A percentile compares a stretch with the other conserved stretches of the same genome.
These are phyloP conservation scores for Debaryomyces hansenii DNA, from an alignment of 805 yeast genomes.

Conservation along the genomic window DNA sequence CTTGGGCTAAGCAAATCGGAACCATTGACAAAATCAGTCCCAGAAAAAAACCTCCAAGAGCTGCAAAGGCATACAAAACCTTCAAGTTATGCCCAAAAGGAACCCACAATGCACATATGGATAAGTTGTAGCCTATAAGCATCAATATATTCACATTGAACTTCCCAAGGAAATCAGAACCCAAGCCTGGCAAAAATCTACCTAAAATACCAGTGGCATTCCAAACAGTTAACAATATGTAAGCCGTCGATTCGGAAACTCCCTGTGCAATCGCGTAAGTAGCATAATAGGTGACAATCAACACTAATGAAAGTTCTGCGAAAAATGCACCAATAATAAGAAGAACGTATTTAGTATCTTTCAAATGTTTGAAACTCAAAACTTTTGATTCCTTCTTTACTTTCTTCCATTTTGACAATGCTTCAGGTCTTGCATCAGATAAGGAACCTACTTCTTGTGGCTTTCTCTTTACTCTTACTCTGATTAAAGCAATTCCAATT, in stretches of 20 bases:
- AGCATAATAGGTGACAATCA: slow-evolving; percentile 54
- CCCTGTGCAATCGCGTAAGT: slow-evolving; percentile 57
- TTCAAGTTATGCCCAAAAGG: slow-evolving; percentile 53
- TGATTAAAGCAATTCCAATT: slow-evolving; percentile 24
- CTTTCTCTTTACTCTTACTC: slow-evolving; percentile 22
- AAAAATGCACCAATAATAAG: slow-evolving; percentile 43
- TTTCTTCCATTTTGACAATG: neutral
- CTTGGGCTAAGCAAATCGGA: slow-evolving; percentile 68
- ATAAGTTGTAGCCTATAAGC: slow-evolving; percentile 44
- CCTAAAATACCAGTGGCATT: slow-evolving; percentile 52
- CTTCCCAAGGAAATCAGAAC: slow-evolving; percentile 56
- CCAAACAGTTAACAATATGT: slow-evolving; percentile 46
- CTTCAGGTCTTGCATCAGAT: neutral
- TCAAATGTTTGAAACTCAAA: slow-evolving; percentile 28
- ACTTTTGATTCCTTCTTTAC: neutral
- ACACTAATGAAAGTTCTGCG: slow-evolving; percentile 52
- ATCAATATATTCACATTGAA: slow-evolving; percentile 56
- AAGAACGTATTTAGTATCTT: slow-evolving; percentile 34
- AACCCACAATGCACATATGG: slow-evolving; percentile 60
- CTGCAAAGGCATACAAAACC: slow-evolving; percentile 52
- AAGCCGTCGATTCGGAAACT: slow-evolving; percentile 41
- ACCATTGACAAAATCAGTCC: slow-evolving; percentile 65
- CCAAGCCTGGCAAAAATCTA: slow-evolving; percentile 52
- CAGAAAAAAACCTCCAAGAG: slow-evolving; percentile 56
- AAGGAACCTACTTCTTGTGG: neutral